Evolutionary conservation across 495 filamentous ascomycete species (phyloP).

Genomic region (Lineolata rhizophorae): DNA sequence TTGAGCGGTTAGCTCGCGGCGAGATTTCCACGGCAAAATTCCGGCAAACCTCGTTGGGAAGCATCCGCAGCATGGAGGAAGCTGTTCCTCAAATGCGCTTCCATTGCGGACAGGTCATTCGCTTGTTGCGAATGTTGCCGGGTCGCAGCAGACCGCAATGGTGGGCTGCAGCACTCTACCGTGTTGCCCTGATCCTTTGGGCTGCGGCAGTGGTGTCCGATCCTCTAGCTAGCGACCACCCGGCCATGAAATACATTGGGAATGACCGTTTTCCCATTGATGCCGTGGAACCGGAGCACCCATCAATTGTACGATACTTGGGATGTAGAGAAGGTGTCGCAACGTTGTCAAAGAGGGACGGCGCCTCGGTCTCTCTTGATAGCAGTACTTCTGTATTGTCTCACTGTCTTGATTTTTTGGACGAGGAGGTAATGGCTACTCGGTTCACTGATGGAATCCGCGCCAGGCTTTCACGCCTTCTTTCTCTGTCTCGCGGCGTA

Average conservation of each 20-base stretch:
- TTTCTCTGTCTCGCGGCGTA: too few species aligned
- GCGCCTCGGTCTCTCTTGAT: constrained; percentile 15
- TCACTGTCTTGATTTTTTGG: constrained; percentile 20
- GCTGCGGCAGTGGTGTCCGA: too few species aligned
- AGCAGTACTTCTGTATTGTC: constrained; percentile 13
- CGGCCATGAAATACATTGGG: too few species aligned
- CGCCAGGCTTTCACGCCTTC: constrained; percentile 15
- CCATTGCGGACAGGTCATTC: constrained; percentile 5
- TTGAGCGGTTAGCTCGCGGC: constrained; percentile 3
- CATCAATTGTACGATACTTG: constrained; percentile 17
- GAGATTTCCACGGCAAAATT: too few species aligned
- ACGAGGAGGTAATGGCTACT: constrained; percentile 18
- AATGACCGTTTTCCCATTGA: constrained; percentile 21
- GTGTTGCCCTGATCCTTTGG: too few species aligned
- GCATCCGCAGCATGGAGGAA: constrained; percentile 2
- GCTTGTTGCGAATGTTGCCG: constrained; percentile 3
- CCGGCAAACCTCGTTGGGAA: too few species aligned
- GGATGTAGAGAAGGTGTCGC: constrained; percentile 19
- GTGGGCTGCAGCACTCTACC: too few species aligned
- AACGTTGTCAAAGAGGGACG: constrained; percentile 17
- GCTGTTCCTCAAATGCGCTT: too few species aligned
- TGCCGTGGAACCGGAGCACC: constrained; percentile 15
- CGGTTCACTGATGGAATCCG: constrained; percentile 22
- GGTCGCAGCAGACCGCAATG: too few species aligned
- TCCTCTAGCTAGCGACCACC: constrained; percentile 10